Evolutionary conservation across 805 yeast genomes (phyloP).

Genomic region (Diddensiella transvaalensis): DNA sequence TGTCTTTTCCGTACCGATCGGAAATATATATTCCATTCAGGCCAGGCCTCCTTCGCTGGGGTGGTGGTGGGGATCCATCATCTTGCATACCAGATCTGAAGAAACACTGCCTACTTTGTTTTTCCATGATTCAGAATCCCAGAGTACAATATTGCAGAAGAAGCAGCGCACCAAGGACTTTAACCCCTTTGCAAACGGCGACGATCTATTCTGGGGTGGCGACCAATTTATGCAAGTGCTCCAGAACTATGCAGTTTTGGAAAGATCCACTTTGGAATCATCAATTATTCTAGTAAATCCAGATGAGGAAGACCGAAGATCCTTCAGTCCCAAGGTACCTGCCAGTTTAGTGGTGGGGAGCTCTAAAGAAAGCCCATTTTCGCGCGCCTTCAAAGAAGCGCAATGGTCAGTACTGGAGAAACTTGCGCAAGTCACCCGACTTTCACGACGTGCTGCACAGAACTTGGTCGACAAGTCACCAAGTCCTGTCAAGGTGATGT

Average conservation of each 20-base stretch:
- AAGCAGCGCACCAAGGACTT: conserved; percentile 58
- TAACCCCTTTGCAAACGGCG: conserved; percentile 59
- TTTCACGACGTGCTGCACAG: conserved; percentile 61
- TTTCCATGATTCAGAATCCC: conserved; percentile 87
- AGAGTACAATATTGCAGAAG: conserved; percentile 65
- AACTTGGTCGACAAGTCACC: conserved; percentile 59
- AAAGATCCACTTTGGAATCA: conserved; percentile 66
- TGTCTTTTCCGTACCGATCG: conserved; percentile 62
- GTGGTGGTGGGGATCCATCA: conserved; percentile 88
- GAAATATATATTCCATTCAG: conserved; percentile 72
- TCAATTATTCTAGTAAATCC: conserved; percentile 78
- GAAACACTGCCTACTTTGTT: conserved; percentile 77
- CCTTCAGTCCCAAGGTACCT: conserved; percentile 50
- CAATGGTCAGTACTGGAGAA: conserved; percentile 86
- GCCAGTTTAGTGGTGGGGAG: conserved; percentile 27
- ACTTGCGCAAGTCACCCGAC: conserved; percentile 70
- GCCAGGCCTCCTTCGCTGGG: conserved; percentile 79
- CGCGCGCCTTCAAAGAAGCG: conserved; percentile 57
- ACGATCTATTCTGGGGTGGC: conserved; percentile 87
- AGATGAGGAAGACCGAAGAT: conserved; percentile 56
- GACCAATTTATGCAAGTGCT: conserved; percentile 62
- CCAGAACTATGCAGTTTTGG: conserved; percentile 54
- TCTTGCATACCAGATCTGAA: conserved; percentile 60
- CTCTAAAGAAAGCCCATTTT: conserved; percentile 35
- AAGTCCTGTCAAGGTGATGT: conserved; percentile 49